Evolutionary conservation across 805 yeast species (phyloP), one percentile per base, ranked within the genome.

Genomic region (Cyberlindnera xishuangbannaensis): DNA sequence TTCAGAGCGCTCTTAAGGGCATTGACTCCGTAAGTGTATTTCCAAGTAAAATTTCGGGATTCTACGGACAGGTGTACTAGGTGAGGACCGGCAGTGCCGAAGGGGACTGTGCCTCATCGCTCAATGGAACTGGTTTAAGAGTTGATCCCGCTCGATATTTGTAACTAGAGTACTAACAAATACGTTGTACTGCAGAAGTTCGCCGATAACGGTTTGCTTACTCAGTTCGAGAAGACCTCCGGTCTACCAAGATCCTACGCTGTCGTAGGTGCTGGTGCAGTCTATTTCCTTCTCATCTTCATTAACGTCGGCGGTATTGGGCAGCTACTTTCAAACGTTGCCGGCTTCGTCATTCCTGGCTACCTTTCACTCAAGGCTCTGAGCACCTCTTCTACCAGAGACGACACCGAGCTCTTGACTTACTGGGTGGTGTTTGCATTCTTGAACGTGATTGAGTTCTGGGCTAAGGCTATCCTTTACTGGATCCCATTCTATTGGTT

Each of bases 351-450:
- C 25, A 58, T 87, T 41, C 98, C 99, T 28, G 90, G 92, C 34
- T 90, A 88, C 67, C 77, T 71, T 55, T 90, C 97, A 7, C 67
- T 92, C 41, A 58, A 74, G 43, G 97, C 98, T 15, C 69, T 92
- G 46, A 83, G 78, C 59, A 82, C 95, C 15, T 45, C 75, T 8
- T 54, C 72, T 13, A 62, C 77, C 26, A 62, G 65, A 27, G 97
- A 90, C 59, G 99, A 92, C 62, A 78, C 92, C 29, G 80, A 82
- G 58, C 75, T 84, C 57, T 73, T 92, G 55, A 84, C 97, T 11
- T 92, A 92, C 70, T 92, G 98, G 98, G 96, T 92, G 38, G 95
- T 92, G n/a, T 92, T 84, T 57, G 95, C 96, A 12, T 78, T 79
- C 50, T 75, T 92, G 66, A 85, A 79, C 59, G 88, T 92, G 33